A percentile compares a stretch with the other conserved stretches of the same genome.
Evolutionary conservation across 2,329 filamentous ascomycete genomes (phyloP).

Genomic region (Fusarium secorum): DNA sequence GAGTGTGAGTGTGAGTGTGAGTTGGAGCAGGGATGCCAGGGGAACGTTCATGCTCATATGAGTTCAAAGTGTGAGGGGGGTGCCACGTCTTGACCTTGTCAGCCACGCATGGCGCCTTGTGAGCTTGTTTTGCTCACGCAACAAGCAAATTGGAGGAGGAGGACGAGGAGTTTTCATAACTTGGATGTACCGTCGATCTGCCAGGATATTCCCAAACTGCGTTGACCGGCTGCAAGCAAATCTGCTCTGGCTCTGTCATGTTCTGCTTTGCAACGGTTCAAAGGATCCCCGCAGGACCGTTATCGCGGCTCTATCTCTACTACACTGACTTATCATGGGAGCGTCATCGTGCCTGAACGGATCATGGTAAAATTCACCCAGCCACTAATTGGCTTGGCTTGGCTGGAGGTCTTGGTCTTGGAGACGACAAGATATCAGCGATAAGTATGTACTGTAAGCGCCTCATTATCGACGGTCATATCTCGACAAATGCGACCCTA

Average conservation of each 20-base stretch:
- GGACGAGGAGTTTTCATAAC: not conserved
- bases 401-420: not conserved
- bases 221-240: conserved; percentile 42
- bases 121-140: conserved; percentile 2
- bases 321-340: conserved; percentile 11
- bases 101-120: conserved; percentile 13
- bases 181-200: conserved; percentile 35
- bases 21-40: not conserved
- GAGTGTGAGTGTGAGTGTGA: not conserved
- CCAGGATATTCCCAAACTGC: conserved; percentile 18
- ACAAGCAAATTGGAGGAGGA: not conserved
- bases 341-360: conserved; percentile 34
- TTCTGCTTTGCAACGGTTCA: not conserved
- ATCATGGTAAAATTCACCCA: conserved; percentile 3
- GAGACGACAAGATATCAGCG: conserved; percentile 16
- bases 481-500: conserved; percentile 22
- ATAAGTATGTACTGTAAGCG: conserved; percentile 22
- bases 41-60: not conserved
- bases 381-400: conserved; percentile 3
- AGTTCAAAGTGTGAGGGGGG: conserved; percentile 4
- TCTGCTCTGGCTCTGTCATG: conserved; percentile 6
- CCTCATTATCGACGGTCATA: conserved; percentile 9
- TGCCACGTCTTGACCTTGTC: conserved; percentile 19
- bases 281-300: conserved; percentile 17
- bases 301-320: conserved; percentile 26